phyloP scores from a whole-genome alignment of 257 asterid species.

The Thymus mandschuricus region DNA sequence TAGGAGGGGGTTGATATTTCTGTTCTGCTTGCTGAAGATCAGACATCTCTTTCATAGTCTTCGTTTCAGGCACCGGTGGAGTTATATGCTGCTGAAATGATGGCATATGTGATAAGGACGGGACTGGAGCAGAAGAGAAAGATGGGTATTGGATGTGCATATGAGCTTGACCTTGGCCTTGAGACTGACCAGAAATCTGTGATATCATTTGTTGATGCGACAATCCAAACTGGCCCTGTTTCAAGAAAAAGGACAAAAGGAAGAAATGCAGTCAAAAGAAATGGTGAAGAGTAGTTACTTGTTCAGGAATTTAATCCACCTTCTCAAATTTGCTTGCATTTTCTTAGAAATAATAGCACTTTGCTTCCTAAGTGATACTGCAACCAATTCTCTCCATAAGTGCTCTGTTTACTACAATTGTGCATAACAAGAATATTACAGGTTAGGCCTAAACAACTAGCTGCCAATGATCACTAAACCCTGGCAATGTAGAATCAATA shows the following conservation, averaged over 20 bases:
- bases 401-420: neutral
- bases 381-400: neutral
- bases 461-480: neutral
- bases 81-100: constrained; percentile 32
- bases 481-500: neutral
- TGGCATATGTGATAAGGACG: constrained; percentile 13
- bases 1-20: constrained; percentile 34
- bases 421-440: neutral
- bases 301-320: neutral
- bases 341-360: neutral
- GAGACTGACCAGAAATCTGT: constrained; percentile 57
- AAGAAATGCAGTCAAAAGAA: neutral
- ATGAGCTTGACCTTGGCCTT: constrained; percentile 34
- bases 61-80: constrained; percentile 23
- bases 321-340: neutral
- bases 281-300: neutral
- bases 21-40: constrained; percentile 36
- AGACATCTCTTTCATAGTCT: constrained; percentile 26
- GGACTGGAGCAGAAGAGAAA: constrained; percentile 36
- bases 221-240: constrained; percentile 58
- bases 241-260: constrained; percentile 9
- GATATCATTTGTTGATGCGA: constrained; percentile 63
- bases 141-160: constrained; percentile 46
- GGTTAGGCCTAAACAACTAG: constrained; percentile 11
- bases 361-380: neutral